Base-by-base conservation (phyloP, 2,329 filamentous ascomycete genomes). In the Aspergillus persii region DNA sequence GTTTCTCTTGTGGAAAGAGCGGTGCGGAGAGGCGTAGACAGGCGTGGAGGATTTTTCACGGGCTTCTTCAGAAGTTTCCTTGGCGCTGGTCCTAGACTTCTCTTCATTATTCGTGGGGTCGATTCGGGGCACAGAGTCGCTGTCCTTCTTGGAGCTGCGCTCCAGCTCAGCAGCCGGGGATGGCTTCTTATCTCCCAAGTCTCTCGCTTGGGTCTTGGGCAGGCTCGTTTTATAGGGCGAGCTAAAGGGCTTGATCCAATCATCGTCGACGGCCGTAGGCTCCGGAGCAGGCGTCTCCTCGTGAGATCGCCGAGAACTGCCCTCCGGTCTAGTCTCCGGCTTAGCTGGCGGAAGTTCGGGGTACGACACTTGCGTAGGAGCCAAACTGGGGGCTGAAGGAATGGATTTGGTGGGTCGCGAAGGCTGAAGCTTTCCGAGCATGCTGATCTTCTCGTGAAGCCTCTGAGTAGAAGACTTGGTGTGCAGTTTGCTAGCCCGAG, bases 391-490 rank as follows among this genome's bases (percentile, higher is more conserved):
- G 31, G 66, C 66, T 3, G 76, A 66, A 26, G 77, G 72, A 47
- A 80, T 80, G 8, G 79, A 81, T 61, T 81, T 80, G 6, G 76
- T 79, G 6, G 75, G 72, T 50, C 79, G 71, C 41, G 76, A 70
- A 66, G 80, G 71, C 55, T 80, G 79, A 61, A 83, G 77, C 75
- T 87, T 81, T 39, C 84, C 84, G 44, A 89, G 81, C 81, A 88
- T 85, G 62, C 88, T 96, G 68, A 99, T 98, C 68, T 93, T 92
- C 68, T 98, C 94, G 65, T 96, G 92, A 15, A 99, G 81, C 48
- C 91, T 84, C 74, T 98, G 93, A 0, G 95, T 96, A n/a, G 95
- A 96, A 0, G 92, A 93, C 73, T 96, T 96, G 76, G 87, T 92
- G 69, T 94, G 89, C 2, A 83, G 75, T 65, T 82, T 84, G 5